phyloP scores from a whole-genome alignment of 2,329 filamentous ascomycete genomes.

The Xylariaceae sp. region DNA sequence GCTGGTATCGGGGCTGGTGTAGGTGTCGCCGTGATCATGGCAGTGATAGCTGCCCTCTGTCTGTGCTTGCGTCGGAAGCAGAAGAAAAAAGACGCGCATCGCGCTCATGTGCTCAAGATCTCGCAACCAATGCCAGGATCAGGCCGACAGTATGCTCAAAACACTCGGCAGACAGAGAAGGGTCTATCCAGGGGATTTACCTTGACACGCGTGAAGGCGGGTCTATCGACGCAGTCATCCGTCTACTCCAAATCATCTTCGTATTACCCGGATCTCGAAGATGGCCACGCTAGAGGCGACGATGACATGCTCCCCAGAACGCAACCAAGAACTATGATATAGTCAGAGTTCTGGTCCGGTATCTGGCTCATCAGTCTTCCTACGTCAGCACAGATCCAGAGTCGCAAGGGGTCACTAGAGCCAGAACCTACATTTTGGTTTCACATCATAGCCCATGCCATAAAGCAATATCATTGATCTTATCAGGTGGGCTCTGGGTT shows the following conservation, averaged over 20 bases:
- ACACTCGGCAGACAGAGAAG: conserved; percentile 21
- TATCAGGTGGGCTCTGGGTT: too few species aligned
- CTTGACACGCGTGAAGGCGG: conserved; percentile 1
- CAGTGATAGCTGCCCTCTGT: conserved; percentile 35
- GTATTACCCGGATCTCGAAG: conserved; percentile 34
- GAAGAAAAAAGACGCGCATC: conserved; percentile 15
- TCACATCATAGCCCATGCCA: too few species aligned
- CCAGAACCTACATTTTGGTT: too few species aligned
- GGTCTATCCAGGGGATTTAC: conserved; percentile 16
- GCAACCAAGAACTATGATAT: conserved; percentile 38
- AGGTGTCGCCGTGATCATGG: conserved; percentile 36
- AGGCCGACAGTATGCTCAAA: conserved; percentile 31
- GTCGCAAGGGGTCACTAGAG: too few species aligned
- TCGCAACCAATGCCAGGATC: conserved; percentile 47
- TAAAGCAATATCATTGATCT: too few species aligned
- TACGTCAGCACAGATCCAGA: too few species aligned
- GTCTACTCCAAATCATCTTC: conserved; percentile 18
- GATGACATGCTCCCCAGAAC: conserved; percentile 54
- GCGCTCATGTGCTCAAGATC: conserved; percentile 36
- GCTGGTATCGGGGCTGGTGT: conserved; percentile 47
- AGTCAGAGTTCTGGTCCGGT: neutral
- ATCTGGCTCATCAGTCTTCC: too few species aligned
- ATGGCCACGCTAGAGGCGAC: conserved; percentile 46
- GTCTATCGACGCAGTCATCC: conserved; percentile 11
- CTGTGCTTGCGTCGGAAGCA: conserved; percentile 34